Conservation (phyloP, 805 yeast genomes). For the Kuraishia ogatae region DNA sequence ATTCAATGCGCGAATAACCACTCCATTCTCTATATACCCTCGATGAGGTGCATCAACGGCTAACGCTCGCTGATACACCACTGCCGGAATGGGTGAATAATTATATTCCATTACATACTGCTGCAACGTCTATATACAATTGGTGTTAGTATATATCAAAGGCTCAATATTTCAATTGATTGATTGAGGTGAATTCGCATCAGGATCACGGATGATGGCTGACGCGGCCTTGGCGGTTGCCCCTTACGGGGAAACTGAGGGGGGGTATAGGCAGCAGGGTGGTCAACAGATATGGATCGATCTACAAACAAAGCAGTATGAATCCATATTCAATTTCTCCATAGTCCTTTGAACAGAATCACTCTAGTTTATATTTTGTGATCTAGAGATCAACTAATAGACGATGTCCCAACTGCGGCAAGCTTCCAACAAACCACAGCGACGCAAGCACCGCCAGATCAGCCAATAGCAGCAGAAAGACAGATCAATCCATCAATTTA, state of each 20-base stretch:
- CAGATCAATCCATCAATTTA: conserved; percentile 5
- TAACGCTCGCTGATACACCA: background rate
- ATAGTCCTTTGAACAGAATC: background rate
- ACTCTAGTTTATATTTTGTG: background rate
- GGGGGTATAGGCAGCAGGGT: background rate
- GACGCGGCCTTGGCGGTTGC: background rate
- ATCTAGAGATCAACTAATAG: background rate
- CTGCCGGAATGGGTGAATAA: background rate
- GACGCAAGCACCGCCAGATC: background rate
- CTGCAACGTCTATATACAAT: background rate
- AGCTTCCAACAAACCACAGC: background rate
- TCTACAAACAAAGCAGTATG: background rate
- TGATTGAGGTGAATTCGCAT: background rate
- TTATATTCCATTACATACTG: background rate
- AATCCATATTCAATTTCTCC: background rate
- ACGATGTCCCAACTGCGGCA: background rate
- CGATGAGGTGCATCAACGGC: background rate
- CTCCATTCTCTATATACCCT: no score
- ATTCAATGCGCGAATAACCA: no score
- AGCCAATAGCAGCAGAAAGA: background rate
- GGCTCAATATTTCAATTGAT: background rate
- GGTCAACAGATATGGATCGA: background rate
- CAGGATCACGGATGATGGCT: background rate
- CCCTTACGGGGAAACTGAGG: background rate
- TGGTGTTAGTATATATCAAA: background rate